Evolutionary conservation across 257 asterid genomes (phyloP).

Genomic region (Anisodus tanguticus): DNA sequence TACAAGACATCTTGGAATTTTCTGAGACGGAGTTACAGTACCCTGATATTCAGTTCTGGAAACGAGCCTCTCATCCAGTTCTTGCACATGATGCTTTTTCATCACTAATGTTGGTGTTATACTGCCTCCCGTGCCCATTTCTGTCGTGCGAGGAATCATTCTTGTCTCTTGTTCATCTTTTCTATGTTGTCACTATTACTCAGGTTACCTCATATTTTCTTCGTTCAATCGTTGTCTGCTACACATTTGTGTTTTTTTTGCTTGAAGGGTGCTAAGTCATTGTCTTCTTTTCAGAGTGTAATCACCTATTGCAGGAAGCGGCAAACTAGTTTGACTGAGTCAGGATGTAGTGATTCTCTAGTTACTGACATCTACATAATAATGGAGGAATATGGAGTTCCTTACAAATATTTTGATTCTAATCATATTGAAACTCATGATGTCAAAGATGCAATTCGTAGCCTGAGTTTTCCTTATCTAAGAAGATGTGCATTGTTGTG

Average conservation of each 20-base stretch:
- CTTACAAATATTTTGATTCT: slow-evolving; percentile 59
- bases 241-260: neutral
- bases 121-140: slow-evolving; percentile 87
- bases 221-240: slow-evolving; percentile 5
- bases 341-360: slow-evolving; percentile 55
- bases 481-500: slow-evolving; percentile 92
- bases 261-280: slow-evolving; percentile 13
- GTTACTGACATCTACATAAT: slow-evolving; percentile 62
- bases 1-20: slow-evolving; percentile 68
- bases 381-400: slow-evolving; percentile 55
- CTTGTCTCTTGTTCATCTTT: slow-evolving; percentile 77
- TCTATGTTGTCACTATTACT: slow-evolving; percentile 51
- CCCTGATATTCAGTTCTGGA: slow-evolving; percentile 83
- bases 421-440: slow-evolving; percentile 52
- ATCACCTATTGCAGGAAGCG: slow-evolving; percentile 49
- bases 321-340: slow-evolving; percentile 41
- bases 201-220: slow-evolving; percentile 40
- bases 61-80: slow-evolving; percentile 73
- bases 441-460: slow-evolving; percentile 64
- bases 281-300: slow-evolving; percentile 58
- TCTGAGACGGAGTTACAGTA: slow-evolving; percentile 52
- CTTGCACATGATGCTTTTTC: slow-evolving; percentile 86
- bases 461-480: slow-evolving; percentile 78
- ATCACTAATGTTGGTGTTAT: slow-evolving; percentile 88
- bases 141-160: slow-evolving; percentile 76